Evolutionary conservation across 2,329 filamentous ascomycete species (phyloP).

Genomic region (Cryoendolithus antarcticus): DNA sequence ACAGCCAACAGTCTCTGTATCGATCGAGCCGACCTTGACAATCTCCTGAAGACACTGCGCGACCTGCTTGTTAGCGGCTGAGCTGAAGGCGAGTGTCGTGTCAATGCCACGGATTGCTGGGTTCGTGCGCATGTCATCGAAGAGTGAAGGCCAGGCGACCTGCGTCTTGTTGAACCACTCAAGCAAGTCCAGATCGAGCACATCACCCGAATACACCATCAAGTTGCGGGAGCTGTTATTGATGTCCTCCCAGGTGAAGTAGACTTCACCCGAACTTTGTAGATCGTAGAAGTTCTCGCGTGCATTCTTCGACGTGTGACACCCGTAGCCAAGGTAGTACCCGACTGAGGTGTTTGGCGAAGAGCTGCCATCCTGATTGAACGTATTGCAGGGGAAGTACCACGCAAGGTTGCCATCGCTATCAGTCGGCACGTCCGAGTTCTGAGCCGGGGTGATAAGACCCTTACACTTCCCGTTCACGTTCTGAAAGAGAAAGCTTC

Average conservation of each 20-base stretch:
- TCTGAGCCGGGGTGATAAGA: constrained; percentile 59
- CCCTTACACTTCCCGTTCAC: constrained; percentile 95
- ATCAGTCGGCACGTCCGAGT: constrained; percentile 71
- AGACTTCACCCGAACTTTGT: constrained; percentile 66
- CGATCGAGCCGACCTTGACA: constrained; percentile 89
- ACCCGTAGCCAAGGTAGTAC: constrained; percentile 75
- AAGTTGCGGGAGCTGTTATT: constrained; percentile 81
- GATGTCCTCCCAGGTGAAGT: constrained; percentile 91
- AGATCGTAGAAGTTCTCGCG: constrained; percentile 68
- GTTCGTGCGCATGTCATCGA: constrained; percentile 66
- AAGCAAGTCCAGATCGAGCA: constrained; percentile 79
- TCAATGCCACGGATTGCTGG: constrained; percentile 67
- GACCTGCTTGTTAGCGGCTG: constrained; percentile 53
- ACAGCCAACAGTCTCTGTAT: constrained; percentile 91
- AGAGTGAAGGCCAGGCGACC: constrained; percentile 62
- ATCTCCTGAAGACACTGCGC: constrained; percentile 85
- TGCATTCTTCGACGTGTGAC: constrained; percentile 62
- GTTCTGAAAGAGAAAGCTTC: constrained; percentile 95
- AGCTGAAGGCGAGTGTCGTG: constrained; percentile 78
- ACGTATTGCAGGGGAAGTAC: constrained; percentile 90
- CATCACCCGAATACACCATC: constrained; percentile 86
- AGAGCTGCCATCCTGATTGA: constrained; percentile 85
- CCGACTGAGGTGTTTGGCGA: constrained; percentile 60
- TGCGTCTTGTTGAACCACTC: constrained; percentile 80
- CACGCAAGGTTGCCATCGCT: constrained; percentile 65